Conservation (phyloP, 495 filamentous ascomycete species). For the Annulohypoxylon nitens region DNA sequence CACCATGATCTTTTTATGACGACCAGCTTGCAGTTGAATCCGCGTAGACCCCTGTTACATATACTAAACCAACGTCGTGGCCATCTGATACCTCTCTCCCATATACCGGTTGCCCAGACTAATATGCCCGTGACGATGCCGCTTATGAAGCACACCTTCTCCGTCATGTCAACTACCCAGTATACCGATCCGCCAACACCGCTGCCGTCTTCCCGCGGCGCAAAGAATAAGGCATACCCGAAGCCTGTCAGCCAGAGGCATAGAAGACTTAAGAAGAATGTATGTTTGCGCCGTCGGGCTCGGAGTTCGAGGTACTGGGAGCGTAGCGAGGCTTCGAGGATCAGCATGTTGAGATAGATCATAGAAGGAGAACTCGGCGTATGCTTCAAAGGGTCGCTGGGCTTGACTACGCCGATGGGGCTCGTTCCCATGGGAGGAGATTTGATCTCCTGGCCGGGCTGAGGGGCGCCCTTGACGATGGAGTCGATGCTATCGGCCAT, state of each 20-base stretch:
- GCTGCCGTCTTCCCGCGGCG: constrained; percentile 88
- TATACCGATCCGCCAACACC: constrained; percentile 94
- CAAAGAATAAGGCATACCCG: constrained; percentile 86
- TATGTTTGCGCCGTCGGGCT: constrained; percentile 89
- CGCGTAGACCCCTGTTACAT: constrained; percentile 88
- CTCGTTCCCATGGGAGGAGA: constrained; percentile 57
- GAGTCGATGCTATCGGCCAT: constrained; percentile 79
- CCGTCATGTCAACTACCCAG: constrained; percentile 90
- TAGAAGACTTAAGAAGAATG: constrained; percentile 90
- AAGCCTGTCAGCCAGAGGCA: constrained; percentile 84
- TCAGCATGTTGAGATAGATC: constrained; percentile 97
- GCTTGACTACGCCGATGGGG: constrained; percentile 56
- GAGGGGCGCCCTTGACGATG: constrained; percentile 84
- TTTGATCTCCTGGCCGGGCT: constrained; percentile 58
- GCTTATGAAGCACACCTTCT: constrained; percentile 89
- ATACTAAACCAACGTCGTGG: constrained; percentile 89
- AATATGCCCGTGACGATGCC: constrained; percentile 85
- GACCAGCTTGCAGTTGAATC: constrained; percentile 95
- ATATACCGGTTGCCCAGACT: constrained; percentile 93
- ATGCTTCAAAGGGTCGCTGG: constrained; percentile 79
- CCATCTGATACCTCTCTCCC: constrained; percentile 95
- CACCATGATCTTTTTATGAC: constrained; percentile 86
- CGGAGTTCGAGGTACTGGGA: constrained; percentile 92
- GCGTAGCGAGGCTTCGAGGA: constrained; percentile 94
- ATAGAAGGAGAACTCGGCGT: constrained; percentile 92